Evolutionary conservation across 1,139 yeast species (phyloP).

Genomic region (Lodderomyces margitis): DNA sequence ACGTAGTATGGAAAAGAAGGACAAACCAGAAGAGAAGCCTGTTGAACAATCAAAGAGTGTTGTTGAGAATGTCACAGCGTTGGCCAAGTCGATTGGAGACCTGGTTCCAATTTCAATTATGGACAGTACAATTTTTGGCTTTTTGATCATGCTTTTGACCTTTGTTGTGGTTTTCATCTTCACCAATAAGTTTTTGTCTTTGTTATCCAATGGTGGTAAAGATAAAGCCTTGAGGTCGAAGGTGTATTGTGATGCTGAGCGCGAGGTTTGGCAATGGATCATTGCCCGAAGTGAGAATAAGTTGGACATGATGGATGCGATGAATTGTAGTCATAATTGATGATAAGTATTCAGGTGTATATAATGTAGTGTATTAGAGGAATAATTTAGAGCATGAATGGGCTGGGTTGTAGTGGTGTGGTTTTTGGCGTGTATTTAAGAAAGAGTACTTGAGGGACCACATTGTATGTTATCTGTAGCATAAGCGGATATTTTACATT

Average conservation of each 20-base stretch:
- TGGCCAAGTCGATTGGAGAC: slow-evolving; percentile 31
- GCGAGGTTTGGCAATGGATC: slow-evolving; percentile 5
- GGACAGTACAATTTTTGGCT: slow-evolving; percentile 26
- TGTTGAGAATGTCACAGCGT: slow-evolving; percentile 21
- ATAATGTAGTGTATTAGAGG: no score
- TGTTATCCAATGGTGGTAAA: neutral
- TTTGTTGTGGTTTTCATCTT: slow-evolving; percentile 14
- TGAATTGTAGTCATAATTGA: neutral
- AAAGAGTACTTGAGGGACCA: no score
- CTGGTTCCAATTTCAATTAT: slow-evolving; percentile 30
- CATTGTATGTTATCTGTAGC: no score
- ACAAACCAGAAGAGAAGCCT: slow-evolving; percentile 12
- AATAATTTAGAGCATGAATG: no score
- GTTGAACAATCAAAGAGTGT: slow-evolving; percentile 15
- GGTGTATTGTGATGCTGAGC: slow-evolving; percentile 4
- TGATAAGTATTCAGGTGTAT: no score
- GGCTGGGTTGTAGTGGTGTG: no score
- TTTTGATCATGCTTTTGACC: slow-evolving; percentile 17
- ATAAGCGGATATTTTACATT: no score
- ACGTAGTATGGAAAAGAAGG: slow-evolving; percentile 19
- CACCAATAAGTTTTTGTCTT: neutral
- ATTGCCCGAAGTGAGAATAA: slow-evolving; percentile 1
- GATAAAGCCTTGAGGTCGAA: neutral
- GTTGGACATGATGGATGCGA: neutral
- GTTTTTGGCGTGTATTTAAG: no score